A percentile compares a stretch with the other conserved stretches of the same genome.
Conservation (phyloP, 208 protist species). For the Leishmania guyanensis region DNA sequence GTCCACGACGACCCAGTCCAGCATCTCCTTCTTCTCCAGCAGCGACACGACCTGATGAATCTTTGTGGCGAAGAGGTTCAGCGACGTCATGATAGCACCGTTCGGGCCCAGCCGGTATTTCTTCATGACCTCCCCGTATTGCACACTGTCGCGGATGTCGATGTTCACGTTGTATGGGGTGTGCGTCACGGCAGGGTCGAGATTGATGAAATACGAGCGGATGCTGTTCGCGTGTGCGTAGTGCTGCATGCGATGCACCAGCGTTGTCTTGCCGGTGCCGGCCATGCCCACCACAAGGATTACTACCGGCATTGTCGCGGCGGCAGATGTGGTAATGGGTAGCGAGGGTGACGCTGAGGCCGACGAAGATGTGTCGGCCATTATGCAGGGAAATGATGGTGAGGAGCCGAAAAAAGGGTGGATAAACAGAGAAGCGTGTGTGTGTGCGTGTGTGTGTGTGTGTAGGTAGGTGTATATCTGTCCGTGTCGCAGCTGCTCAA, state of each 20-base stretch:
- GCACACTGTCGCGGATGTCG: conserved; percentile 99
- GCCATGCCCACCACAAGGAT: conserved; percentile 99
- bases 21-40: conserved; percentile 72
- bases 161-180: conserved; percentile 97
- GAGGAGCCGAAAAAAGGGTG: background rate
- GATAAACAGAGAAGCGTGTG: background rate
- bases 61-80: conserved; percentile 99
- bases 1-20: conserved; percentile 98
- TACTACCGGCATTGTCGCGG: conserved; percentile 82
- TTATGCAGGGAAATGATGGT: background rate
- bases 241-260: conserved; percentile 97
- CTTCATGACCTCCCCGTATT: conserved; percentile 99
- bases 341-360: conserved; percentile 5
- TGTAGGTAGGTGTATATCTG: too few species aligned
- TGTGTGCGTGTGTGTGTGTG: background rate
- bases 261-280: conserved; percentile 98
- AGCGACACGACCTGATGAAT: conserved; percentile 97
- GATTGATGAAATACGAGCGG: conserved; percentile 96
- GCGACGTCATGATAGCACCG: conserved; percentile 98
- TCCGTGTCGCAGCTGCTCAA: background rate
- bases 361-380: conserved; percentile 7
- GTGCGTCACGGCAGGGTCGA: conserved; percentile 97
- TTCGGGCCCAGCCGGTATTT: conserved; percentile 98
- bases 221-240: conserved; percentile 83
- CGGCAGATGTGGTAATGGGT: background rate